Evolutionary conservation across 2,329 filamentous ascomycete genomes (phyloP).

Genomic region (Coniochaeta sp.): DNA sequence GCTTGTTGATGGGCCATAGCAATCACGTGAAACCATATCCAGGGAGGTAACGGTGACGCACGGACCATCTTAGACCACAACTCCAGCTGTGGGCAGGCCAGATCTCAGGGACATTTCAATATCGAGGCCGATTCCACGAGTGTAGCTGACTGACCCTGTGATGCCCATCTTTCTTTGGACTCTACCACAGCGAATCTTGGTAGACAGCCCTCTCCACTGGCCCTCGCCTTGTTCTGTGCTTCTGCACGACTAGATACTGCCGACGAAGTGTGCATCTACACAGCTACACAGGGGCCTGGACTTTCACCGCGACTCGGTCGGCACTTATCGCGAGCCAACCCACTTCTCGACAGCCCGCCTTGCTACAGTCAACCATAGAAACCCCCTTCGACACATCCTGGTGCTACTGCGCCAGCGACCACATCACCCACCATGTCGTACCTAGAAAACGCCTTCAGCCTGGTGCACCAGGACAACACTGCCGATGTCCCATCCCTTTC

Average conservation of each 20-base stretch:
- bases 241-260: not conserved
- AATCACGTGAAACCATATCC: not conserved
- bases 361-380: not conserved
- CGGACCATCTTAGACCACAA: not conserved
- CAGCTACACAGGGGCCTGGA: not conserved
- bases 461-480: slow-evolving; percentile 96
- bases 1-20: not conserved
- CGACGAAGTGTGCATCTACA: no score
- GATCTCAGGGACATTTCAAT: slow-evolving; percentile 2
- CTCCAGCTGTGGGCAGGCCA: not conserved
- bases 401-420: slow-evolving; percentile 8
- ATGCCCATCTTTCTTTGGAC: not conserved
- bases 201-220: not conserved
- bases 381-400: slow-evolving; percentile 2
- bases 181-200: not conserved
- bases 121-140: not conserved
- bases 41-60: not conserved
- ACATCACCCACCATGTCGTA: slow-evolving; percentile 72
- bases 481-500: slow-evolving; percentile 85
- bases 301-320: not conserved
- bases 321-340: not conserved
- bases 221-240: not conserved
- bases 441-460: slow-evolving; percentile 88
- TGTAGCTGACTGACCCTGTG: not conserved
- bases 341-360: not conserved